A percentile compares a stretch with the other conserved stretches of the same genome.
Evolutionary conservation across 768 basidiomycete genomes (phyloP).

Genomic region (Tylopilus rubrobrunneus): DNA sequence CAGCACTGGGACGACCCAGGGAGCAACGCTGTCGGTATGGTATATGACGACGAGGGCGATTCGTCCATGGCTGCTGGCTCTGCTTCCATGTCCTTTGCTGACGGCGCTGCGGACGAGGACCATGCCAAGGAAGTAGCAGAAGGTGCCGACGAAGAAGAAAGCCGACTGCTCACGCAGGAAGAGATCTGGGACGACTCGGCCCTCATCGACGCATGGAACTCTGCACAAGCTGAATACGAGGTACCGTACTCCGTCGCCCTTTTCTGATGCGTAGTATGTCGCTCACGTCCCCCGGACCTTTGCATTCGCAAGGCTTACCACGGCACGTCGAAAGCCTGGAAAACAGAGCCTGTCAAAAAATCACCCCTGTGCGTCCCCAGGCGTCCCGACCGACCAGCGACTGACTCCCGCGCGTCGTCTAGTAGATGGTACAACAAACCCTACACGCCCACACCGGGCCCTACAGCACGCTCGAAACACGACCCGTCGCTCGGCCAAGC

Average conservation of each 20-base stretch:
- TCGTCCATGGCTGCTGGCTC: not conserved
- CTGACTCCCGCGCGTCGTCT: not conserved
- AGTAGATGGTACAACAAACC: constrained; percentile 79
- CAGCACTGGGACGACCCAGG: constrained; percentile 47
- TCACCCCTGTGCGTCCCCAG: constrained; percentile 60
- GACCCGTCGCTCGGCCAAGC: not conserved
- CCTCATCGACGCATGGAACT: constrained; percentile 79
- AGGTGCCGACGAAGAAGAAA: constrained; percentile 47
- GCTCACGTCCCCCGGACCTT: not conserved
- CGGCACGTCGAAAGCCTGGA: constrained; percentile 68
- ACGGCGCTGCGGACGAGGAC: constrained; percentile 15
- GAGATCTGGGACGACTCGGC: constrained; percentile 89
- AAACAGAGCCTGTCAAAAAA: constrained; percentile 62
- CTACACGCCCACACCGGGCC: constrained; percentile 10
- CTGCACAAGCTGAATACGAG: constrained; percentile 79
- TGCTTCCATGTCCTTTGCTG: not conserved
- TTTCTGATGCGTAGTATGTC: not conserved
- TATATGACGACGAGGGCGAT: constrained; percentile 29
- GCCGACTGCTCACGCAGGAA: constrained; percentile 60
- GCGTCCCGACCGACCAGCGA: not conserved
- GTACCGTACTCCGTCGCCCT: constrained; percentile 23
- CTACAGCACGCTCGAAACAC: constrained; percentile 1
- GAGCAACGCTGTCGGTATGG: constrained; percentile 20
- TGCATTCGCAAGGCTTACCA: constrained; percentile 46
- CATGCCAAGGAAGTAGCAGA: constrained; percentile 22